phyloP scores from a whole-genome alignment of 805 yeast genomes.

The Yamadazyma tumulicola region DNA sequence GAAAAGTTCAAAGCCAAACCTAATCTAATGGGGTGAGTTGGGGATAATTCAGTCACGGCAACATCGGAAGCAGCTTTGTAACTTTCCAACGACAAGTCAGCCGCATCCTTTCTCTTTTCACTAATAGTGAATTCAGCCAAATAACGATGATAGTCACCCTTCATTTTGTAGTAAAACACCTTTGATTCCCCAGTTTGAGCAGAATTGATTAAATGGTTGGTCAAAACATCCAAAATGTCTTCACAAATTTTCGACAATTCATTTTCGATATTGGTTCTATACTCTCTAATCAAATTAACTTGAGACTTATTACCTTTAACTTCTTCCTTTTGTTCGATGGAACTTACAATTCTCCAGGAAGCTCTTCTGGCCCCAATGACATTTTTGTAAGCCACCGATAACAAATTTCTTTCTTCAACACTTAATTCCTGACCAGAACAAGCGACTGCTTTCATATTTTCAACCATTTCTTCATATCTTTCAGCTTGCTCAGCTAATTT shows the following conservation, averaged over 20 bases:
- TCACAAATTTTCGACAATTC: slow-evolving; percentile 93
- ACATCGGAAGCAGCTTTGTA: slow-evolving; percentile 95
- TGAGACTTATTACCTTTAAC: slow-evolving; percentile 92
- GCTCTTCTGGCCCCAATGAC: slow-evolving; percentile 99
- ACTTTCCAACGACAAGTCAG: slow-evolving; percentile 88
- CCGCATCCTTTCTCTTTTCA: slow-evolving; percentile 89
- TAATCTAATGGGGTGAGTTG: slow-evolving; percentile 97
- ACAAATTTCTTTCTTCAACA: slow-evolving; percentile 95
- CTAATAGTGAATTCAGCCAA: slow-evolving; percentile 93
- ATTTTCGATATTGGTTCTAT: slow-evolving; percentile 90
- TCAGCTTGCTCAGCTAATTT: slow-evolving; percentile 99
- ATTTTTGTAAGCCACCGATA: slow-evolving; percentile 96
- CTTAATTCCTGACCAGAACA: slow-evolving; percentile 92
- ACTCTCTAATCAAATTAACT: slow-evolving; percentile 84
- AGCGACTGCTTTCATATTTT: slow-evolving; percentile 96
- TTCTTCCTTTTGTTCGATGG: slow-evolving; percentile 97
- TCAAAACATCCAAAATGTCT: slow-evolving; percentile 84
- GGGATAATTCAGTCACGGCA: slow-evolving; percentile 94
- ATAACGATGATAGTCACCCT: slow-evolving; percentile 99
- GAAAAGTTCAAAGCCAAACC: slow-evolving; percentile 98
- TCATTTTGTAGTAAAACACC: slow-evolving; percentile 98
- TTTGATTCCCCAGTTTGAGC: slow-evolving; percentile 97
- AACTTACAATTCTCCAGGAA: slow-evolving; percentile 97
- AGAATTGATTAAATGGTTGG: slow-evolving; percentile 85
- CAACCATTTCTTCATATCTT: slow-evolving; percentile 99